Conservation (phyloP, 371 early-diverging fungal species). For the Umbelopsis sp. region DNA sequence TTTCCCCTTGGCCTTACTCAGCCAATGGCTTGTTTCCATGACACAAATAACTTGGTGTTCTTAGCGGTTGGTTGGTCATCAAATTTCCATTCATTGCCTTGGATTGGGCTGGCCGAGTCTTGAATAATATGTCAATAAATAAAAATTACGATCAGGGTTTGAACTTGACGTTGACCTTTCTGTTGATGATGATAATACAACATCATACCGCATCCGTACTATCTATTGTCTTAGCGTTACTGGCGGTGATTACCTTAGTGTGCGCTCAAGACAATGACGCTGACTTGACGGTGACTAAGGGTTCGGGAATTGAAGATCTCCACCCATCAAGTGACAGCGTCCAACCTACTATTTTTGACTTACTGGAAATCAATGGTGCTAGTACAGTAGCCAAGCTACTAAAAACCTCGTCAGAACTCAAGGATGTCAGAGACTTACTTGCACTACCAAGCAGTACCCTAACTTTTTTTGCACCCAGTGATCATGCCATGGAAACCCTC, state of each 20-base stretch:
- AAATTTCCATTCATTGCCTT: too few relatives aligned
- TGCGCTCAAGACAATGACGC: constrained; percentile 16
- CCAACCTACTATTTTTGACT: constrained; percentile 22
- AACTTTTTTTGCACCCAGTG: constrained; percentile 1
- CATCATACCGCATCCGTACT: neutral
- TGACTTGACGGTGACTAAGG: neutral
- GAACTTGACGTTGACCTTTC: neutral
- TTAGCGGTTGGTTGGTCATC: neutral
- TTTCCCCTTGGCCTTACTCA: neutral
- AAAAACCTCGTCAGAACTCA: neutral
- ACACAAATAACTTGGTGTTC: neutral
- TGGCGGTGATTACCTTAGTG: constrained; percentile 6
- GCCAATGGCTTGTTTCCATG: neutral
- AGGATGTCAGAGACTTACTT: neutral
- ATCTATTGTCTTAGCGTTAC: neutral
- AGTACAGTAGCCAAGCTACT: neutral
- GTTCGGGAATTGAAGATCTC: neutral
- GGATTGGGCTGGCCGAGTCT: too few relatives aligned
- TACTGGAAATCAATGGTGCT: constrained; percentile 6
- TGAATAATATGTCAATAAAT: neutral
- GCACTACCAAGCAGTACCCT: neutral
- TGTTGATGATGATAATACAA: neutral
- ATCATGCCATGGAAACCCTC: neutral
- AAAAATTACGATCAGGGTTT: neutral
- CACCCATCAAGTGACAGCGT: constrained; percentile 2